phyloP scores from a whole-genome alignment of 2,329 filamentous ascomycete species.

The Sclerotinia minor region DNA sequence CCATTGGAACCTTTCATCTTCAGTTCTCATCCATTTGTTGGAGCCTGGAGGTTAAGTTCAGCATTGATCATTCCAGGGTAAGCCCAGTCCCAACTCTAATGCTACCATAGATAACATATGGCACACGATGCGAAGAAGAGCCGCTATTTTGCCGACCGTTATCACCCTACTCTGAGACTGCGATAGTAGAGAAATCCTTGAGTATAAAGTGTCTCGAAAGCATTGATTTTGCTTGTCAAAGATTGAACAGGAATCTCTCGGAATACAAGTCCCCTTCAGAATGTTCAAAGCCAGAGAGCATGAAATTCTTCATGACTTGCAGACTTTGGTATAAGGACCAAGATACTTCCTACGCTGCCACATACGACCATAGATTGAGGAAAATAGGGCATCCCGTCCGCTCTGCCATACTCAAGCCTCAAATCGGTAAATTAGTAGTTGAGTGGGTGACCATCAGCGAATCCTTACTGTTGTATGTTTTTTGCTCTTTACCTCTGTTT shows the following conservation, averaged over 20 bases:
- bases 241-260: not conserved
- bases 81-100: not conserved
- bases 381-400: constrained; percentile 23
- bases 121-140: not conserved
- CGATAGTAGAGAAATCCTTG: not conserved
- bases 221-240: not conserved
- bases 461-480: constrained; percentile 23
- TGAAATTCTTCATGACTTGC: not conserved
- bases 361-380: constrained; percentile 21
- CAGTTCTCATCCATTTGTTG: not conserved
- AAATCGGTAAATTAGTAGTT: constrained; percentile 23
- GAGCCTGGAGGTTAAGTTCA: not conserved
- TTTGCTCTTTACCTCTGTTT: not conserved
- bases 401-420: constrained; percentile 23
- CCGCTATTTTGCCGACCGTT: not conserved
- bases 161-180: no score
- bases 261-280: not conserved
- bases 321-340: not conserved
- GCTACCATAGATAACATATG: not conserved
- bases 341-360: not conserved
- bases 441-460: constrained; percentile 25
- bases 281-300: not conserved
- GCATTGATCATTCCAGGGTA: not conserved
- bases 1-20: not conserved
- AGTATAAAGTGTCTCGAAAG: not conserved